Percentiles rank a stretch among this genome's conserved stretches.
phyloP scores from a whole-genome alignment of 148 eudicot species.

The Camellia sinensis region DNA sequence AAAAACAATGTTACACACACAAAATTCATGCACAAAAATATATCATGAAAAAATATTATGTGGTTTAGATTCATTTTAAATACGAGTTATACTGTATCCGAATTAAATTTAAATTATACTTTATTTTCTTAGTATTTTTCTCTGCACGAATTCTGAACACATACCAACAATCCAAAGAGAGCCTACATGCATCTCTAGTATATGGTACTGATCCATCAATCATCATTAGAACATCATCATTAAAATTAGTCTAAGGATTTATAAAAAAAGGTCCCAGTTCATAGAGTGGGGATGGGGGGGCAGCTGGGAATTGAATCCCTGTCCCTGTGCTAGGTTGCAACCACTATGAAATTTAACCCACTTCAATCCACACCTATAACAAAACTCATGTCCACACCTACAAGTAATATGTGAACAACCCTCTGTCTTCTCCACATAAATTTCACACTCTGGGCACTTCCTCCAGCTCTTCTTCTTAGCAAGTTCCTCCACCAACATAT shows the following conservation, averaged over 20 bases:
- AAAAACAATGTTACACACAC: too few relatives aligned
- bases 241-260: too few relatives aligned
- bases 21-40: too few relatives aligned
- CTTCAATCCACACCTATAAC: conserved; percentile 37
- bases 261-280: not conserved
- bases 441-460: conserved; percentile 28
- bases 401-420: conserved; percentile 44
- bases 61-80: too few relatives aligned
- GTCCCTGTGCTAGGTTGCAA: not conserved
- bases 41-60: too few relatives aligned
- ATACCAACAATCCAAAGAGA: not conserved
- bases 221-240: not conserved
- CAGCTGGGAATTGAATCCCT: too few relatives aligned
- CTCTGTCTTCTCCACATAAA: conserved; percentile 30
- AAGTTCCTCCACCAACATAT: conserved; percentile 20
- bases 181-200: not conserved
- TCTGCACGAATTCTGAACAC: too few relatives aligned
- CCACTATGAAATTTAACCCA: conserved; percentile 14
- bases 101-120: too few relatives aligned
- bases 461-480: conserved; percentile 40
- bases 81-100: too few relatives aligned
- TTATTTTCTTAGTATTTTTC: too few relatives aligned
- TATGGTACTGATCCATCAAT: not conserved
- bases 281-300: too few relatives aligned
- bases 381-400: conserved; percentile 34